Conservation (phyloP, 306 rosid species). For the Prunus fruticosa region DNA sequence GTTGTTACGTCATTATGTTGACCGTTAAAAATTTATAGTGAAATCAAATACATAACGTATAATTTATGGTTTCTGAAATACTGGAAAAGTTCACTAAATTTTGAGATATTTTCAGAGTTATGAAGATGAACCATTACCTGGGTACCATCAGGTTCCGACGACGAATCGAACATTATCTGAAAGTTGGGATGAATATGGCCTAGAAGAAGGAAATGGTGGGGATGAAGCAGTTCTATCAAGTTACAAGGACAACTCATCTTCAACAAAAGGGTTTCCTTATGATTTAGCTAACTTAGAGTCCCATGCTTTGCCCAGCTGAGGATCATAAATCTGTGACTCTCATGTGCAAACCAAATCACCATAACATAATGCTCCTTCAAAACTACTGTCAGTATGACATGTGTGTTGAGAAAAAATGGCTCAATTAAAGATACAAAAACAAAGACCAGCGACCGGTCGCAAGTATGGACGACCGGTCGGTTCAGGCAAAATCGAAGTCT, state of each 20-base stretch:
- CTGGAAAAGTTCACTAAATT: conserved; percentile 20
- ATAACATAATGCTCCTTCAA: neutral
- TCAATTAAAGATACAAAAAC: too few relatives aligned
- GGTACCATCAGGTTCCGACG: conserved; percentile 47
- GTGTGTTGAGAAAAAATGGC: too few relatives aligned
- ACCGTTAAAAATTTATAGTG: neutral
- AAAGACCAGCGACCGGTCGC: too few relatives aligned
- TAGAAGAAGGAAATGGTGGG: conserved; percentile 45
- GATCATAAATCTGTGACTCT: conserved; percentile 55
- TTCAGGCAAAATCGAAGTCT: too few relatives aligned
- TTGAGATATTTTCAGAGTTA: conserved; percentile 57
- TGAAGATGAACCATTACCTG: conserved; percentile 63
- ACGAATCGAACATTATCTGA: conserved; percentile 55
- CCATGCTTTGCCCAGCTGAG: conserved; percentile 59
- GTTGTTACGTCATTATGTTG: too few relatives aligned
- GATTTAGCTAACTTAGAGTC: conserved; percentile 41
- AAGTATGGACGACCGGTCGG: too few relatives aligned
- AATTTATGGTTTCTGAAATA: neutral
- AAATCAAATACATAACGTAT: neutral
- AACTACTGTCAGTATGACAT: neutral
- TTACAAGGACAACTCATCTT: conserved; percentile 50
- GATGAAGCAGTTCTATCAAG: conserved; percentile 42
- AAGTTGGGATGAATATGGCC: conserved; percentile 62
- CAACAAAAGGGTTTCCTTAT: conserved; percentile 60
- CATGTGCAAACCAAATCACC: conserved; percentile 50